These are phyloP conservation scores for Vachellia pachyceras DNA, from an alignment of 306 rosid genomes.

Conservation along the genomic window DNA sequence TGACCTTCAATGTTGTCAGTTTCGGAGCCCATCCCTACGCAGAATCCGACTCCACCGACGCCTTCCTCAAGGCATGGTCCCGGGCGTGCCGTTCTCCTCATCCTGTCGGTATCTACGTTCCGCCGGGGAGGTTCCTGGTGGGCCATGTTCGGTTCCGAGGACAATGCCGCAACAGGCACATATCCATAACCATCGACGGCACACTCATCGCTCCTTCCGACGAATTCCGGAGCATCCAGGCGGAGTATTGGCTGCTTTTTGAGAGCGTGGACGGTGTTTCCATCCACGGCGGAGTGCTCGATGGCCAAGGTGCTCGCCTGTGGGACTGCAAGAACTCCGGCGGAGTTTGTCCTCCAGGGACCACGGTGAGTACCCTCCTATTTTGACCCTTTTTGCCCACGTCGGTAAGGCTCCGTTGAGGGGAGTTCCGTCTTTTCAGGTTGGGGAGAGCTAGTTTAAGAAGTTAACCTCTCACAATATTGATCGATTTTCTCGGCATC, in stretches of 20 bases:
- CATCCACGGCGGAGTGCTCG: constrained; percentile 58
- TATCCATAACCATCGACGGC: constrained; percentile 52
- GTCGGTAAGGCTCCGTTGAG: neutral
- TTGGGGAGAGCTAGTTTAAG: neutral
- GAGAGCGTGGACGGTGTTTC: constrained; percentile 45
- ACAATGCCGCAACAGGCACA: constrained; percentile 36
- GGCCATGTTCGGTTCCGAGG: constrained; percentile 33
- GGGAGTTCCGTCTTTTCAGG: neutral
- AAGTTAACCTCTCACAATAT: neutral
- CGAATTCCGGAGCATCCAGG: constrained; percentile 26
- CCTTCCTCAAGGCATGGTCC: constrained; percentile 51
- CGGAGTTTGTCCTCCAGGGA: constrained; percentile 49
- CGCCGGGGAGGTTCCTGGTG: constrained; percentile 50
- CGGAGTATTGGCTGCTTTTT: constrained; percentile 47
- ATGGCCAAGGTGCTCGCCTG: constrained; percentile 53
- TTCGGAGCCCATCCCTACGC: constrained; percentile 59
- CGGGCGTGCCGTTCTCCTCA: constrained; percentile 42
- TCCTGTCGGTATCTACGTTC: constrained; percentile 41
- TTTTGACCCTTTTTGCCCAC: neutral
- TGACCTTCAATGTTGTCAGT: constrained; percentile 41
- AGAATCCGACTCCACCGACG: constrained; percentile 44
- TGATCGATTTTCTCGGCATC: neutral
- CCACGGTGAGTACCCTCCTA: constrained; percentile 47
- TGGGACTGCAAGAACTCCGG: constrained; percentile 62
- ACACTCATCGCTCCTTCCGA: constrained; percentile 53